phyloP scores from a whole-genome alignment of 2,329 filamentous ascomycete genomes.

The Alternaria sp. region DNA sequence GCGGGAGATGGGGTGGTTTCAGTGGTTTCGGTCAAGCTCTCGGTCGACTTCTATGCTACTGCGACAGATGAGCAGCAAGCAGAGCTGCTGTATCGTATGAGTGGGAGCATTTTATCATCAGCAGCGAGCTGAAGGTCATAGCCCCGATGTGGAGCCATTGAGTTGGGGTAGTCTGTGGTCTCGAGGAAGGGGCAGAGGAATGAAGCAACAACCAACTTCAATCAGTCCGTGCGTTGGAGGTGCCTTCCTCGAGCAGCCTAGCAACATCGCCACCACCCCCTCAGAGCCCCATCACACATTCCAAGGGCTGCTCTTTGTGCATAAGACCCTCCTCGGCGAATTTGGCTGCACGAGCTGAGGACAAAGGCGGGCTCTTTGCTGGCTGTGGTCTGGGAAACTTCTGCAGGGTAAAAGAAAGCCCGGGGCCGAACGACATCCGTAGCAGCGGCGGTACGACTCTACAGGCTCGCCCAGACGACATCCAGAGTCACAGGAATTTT shows the following conservation, averaged over 20 bases:
- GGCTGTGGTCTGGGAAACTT: not conserved
- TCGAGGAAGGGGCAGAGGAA: conserved; percentile 1
- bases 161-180: not conserved
- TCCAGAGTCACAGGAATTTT: not conserved
- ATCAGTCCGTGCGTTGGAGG: conserved; percentile 6
- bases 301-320: not conserved
- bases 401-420: conserved; percentile 2
- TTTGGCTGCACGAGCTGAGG: not conserved
- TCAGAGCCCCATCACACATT: not conserved
- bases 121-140: not conserved
- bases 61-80: not conserved
- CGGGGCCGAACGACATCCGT: not conserved
- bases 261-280: not conserved
- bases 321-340: not conserved
- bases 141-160: not conserved
- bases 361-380: not conserved
- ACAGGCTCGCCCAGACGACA: not conserved
- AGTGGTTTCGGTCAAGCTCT: conserved; percentile 11
- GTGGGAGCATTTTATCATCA: not conserved
- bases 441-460: not conserved
- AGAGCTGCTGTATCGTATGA: not conserved
- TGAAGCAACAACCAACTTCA: conserved; percentile 7
- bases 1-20: conserved; percentile 4
- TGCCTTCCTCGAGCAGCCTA: conserved; percentile 3
- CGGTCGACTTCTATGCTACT: not conserved